Percentiles rank a stretch among this genome's conserved stretches.
Evolutionary conservation across 225 moss, liverwort and hornwort species (phyloP).

Genomic region (Takakia lepidozioides): DNA sequence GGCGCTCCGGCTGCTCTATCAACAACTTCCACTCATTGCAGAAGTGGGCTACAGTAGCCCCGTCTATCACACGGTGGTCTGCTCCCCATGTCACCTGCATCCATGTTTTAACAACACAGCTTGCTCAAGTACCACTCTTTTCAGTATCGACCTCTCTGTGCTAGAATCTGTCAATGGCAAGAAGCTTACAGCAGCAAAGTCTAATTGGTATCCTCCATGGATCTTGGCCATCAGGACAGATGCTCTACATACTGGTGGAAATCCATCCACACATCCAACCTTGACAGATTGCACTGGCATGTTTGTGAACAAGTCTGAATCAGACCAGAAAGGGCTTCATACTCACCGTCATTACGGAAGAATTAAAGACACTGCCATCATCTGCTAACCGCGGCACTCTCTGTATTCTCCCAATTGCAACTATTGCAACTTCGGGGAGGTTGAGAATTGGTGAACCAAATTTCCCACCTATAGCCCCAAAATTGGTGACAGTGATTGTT

Average conservation of each 20-base stretch:
- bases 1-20: conserved; percentile 73
- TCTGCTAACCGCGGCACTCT: conserved; percentile 27
- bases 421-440: conserved; percentile 90
- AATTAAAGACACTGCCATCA: conserved; percentile 20
- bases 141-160: too few relatives aligned
- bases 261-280: too few relatives aligned
- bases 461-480: conserved; percentile 90
- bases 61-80: conserved; percentile 92
- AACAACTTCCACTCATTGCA: conserved; percentile 95
- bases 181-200: too few relatives aligned
- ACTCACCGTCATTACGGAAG: conserved; percentile 50
- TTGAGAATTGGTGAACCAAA: conserved; percentile 74
- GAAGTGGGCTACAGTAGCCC: conserved; percentile 84
- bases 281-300: too few relatives aligned
- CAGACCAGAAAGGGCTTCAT: too few relatives aligned
- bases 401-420: conserved; percentile 83
- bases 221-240: not conserved
- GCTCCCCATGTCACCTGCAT: conserved; percentile 97
- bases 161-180: too few relatives aligned
- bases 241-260: not conserved
- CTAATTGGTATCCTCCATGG: too few relatives aligned
- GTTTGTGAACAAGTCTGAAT: too few relatives aligned
- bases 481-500: conserved; percentile 82
- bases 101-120: too few relatives aligned
- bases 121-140: too few relatives aligned